These are phyloP conservation scores for Aspergillus neoniger DNA, from an alignment of 2,329 filamentous ascomycete genomes.

Conservation along the genomic window DNA sequence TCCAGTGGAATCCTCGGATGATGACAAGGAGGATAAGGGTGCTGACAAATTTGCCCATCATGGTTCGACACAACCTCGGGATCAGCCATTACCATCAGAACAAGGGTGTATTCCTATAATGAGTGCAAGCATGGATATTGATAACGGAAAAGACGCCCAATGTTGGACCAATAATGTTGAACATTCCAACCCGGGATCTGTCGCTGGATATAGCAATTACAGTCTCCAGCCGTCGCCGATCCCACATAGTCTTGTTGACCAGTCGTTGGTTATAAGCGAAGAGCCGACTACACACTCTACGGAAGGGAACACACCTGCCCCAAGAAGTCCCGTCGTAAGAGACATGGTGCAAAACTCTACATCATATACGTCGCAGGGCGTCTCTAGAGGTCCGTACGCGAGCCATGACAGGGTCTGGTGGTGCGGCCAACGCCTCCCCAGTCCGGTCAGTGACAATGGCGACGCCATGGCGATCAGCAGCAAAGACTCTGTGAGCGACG, in stretches of 20 bases:
- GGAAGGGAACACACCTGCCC: conserved; percentile 31
- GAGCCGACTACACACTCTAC: conserved; percentile 32
- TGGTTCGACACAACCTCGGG: background rate
- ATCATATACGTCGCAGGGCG: background rate
- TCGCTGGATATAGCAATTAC: conserved; percentile 20
- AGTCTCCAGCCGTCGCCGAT: conserved; percentile 33
- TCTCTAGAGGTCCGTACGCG: background rate
- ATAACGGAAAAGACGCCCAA: conserved; percentile 26
- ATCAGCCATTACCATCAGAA: conserved; percentile 2
- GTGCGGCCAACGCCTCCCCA: conserved; percentile 37
- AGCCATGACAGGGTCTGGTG: conserved; percentile 23
- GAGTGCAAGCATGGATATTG: conserved; percentile 33
- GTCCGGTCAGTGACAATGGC: conserved; percentile 43
- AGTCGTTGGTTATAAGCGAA: conserved; percentile 36
- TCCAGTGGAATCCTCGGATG: conserved; percentile 40
- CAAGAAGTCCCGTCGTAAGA: background rate
- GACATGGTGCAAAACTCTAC: background rate
- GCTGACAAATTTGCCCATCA: conserved; percentile 6
- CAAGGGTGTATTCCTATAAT: background rate
- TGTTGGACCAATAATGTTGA: conserved; percentile 20
- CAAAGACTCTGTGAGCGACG: conserved; percentile 17
- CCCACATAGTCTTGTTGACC: conserved; percentile 30
- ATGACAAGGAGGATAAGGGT: conserved; percentile 36
- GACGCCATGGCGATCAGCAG: conserved; percentile 14
- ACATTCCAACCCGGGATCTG: conserved; percentile 21